Conservation (phyloP, 108 stramenopile genomes). For the Fragilaria radians region DNA sequence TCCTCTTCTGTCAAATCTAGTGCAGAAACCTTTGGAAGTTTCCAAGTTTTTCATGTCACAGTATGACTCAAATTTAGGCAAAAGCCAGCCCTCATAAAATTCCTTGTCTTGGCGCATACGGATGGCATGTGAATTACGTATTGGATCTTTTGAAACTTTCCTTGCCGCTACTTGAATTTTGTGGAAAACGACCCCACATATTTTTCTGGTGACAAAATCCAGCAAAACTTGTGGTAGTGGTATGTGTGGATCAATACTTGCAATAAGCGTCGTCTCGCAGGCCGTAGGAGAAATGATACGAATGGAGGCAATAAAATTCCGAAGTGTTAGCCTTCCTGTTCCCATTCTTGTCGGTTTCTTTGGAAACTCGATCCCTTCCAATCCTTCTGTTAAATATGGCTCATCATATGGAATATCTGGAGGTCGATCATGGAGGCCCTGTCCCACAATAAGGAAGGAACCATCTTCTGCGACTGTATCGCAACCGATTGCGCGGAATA, state of each 20-base stretch:
- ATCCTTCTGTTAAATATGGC: constrained; percentile 39
- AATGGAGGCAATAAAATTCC: constrained; percentile 61
- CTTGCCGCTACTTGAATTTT: constrained; percentile 70
- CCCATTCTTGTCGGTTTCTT: constrained; percentile 58
- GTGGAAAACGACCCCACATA: constrained; percentile 81
- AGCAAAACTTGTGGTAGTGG: constrained; percentile 76
- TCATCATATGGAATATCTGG: constrained; percentile 18
- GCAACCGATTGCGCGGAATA: constrained; percentile 82
- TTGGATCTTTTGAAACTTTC: constrained; percentile 64
- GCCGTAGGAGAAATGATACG: constrained; percentile 67
- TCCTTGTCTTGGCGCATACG: constrained; percentile 70
- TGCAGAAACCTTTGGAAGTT: constrained; percentile 67
- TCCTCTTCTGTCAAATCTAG: constrained; percentile 60
- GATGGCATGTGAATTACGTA: constrained; percentile 63
- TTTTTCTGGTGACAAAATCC: constrained; percentile 87
- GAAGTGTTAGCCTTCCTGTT: constrained; percentile 69
- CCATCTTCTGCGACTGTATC: constrained; percentile 86
- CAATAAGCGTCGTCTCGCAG: constrained; percentile 70
- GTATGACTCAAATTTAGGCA: constrained; percentile 74
- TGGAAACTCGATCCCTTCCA: constrained; percentile 52
- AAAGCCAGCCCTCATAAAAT: constrained; percentile 82
- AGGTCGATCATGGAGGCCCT: constrained; percentile 56
- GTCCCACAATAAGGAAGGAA: constrained; percentile 67
- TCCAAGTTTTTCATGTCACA: constrained; percentile 75
- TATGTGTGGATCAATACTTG: constrained; percentile 87